Base-by-base conservation (phyloP, 164 flowering plant species). In the Pachysandra terminalis region DNA sequence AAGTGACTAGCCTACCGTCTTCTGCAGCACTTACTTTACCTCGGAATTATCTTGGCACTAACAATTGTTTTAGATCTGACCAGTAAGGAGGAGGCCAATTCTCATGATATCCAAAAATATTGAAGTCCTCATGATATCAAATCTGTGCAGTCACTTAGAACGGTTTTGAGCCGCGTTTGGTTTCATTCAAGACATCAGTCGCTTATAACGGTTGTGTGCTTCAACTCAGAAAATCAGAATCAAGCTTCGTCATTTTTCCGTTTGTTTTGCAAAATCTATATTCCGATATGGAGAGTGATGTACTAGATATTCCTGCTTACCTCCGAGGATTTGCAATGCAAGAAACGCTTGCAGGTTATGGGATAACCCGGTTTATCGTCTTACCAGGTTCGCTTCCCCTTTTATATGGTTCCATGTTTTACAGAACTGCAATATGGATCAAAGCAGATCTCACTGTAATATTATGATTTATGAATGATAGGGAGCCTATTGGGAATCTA, bases 1-100 rank as follows among this genome's bases (percentile, higher is more conserved):
- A 60, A 85, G 91, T 84, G 95, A 85, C 81, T 87, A 87, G 79
- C 66, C 67, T 62, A 45, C 45, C 67, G 54, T 69, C 52, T 7
- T 61, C 60, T 55, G 54, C 62, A 28, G 26, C 63, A 56, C 35
- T 65, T 70, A 65, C 63, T 41, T 61, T 59, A 63, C 40, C 67
- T 69, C 59, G 64, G 67, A 35, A 75, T 45, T 51, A 49, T 52
- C 15, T 56, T 63, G 60, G 78, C 72, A 63, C 79, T 77, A 78
- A 75, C 79, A 56, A 70, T 70, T 73, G 73, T 73, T 77, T 75
- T 23, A 40, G 60, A 73, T n/a, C 73, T 66, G 55, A 72, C 59
- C 64, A 61, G 61, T 32, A 70, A 59, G 66, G 53, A 58, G n/a
- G 37, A 7, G 5, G 5, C 37, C 7, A 7, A 7, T 7, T 7